These are phyloP conservation scores for Celoporthe dispersa DNA, from an alignment of 2,329 filamentous ascomycete genomes.

Conservation along the genomic window DNA sequence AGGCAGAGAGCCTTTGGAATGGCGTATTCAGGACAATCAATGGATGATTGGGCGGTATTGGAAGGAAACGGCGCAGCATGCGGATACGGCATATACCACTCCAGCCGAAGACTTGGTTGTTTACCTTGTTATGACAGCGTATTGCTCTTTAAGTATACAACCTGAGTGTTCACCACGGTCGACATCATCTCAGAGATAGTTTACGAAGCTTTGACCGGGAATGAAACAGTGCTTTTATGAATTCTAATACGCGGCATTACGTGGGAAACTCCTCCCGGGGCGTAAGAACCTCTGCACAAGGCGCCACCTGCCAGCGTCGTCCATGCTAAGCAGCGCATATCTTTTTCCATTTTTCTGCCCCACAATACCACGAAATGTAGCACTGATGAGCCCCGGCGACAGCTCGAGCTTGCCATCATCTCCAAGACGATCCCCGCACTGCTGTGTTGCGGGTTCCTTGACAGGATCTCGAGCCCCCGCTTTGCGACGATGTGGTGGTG, in stretches of 20 bases:
- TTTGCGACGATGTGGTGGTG: background rate
- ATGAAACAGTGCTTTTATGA: background rate
- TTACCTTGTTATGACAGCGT: background rate
- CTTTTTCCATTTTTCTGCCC: slow-evolving; percentile 1
- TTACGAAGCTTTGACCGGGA: background rate
- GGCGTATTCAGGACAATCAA: slow-evolving; percentile 2
- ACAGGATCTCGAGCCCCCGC: background rate
- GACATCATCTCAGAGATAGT: background rate
- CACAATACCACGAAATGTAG: slow-evolving; percentile 15
- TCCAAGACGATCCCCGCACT: background rate
- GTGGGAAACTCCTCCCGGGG: background rate
- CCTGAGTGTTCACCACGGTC: background rate
- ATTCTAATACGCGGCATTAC: slow-evolving; percentile 10
- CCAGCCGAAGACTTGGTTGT: background rate
- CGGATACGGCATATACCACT: slow-evolving; percentile 17
- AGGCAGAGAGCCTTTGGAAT: background rate
- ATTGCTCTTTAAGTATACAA: background rate
- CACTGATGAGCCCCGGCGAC: slow-evolving; percentile 15
- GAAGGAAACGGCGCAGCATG: background rate
- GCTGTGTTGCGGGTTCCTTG: background rate
- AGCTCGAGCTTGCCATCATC: background rate
- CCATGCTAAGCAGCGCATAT: slow-evolving; percentile 19
- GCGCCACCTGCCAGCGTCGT: slow-evolving; percentile 24
- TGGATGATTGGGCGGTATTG: background rate
- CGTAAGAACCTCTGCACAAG: slow-evolving; percentile 4